These are phyloP conservation scores for Micractinium sp. DNA, from an alignment of 139 green algal species.

Conservation along the genomic window DNA sequence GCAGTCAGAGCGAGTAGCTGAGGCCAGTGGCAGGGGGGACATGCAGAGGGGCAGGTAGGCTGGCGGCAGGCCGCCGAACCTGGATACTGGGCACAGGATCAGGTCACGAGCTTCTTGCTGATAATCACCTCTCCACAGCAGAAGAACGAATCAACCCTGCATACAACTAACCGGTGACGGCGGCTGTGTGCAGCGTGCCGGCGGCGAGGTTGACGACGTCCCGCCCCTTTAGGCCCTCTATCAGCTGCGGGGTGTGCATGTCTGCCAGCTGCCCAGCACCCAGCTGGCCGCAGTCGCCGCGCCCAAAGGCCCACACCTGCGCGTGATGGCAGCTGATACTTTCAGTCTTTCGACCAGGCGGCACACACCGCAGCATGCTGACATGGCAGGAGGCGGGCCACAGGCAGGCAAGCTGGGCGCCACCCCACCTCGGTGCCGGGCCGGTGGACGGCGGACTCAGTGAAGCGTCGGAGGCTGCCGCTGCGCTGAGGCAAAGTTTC, in stretches of 20 bases:
- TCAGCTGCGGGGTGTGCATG: constrained; percentile 1
- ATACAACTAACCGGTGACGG: constrained; percentile 47
- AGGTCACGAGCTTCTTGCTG: too few species aligned
- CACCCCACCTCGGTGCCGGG: not conserved
- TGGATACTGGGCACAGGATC: too few species aligned
- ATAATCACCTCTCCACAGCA: too few species aligned
- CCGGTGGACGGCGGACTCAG: not conserved
- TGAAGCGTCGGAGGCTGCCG: not conserved
- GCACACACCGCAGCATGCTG: not conserved
- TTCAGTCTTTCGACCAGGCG: too few species aligned
- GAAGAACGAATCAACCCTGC: not conserved
- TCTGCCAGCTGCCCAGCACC: constrained; percentile 21
- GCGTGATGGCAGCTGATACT: not conserved
- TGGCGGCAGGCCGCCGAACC: too few species aligned
- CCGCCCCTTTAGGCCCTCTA: constrained; percentile 42
- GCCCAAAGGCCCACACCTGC: constrained; percentile 54
- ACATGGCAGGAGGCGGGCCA: not conserved
- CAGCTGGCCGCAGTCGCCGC: constrained; percentile 60
- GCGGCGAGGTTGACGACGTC: constrained; percentile 37
- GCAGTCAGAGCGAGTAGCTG: not conserved
- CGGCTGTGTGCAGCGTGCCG: constrained; percentile 55
- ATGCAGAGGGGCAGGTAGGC: too few species aligned
- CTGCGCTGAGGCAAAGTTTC: not conserved
- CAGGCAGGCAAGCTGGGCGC: too few species aligned
- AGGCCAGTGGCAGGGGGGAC: too few species aligned